Evolutionary conservation across 495 filamentous ascomycete species (phyloP).

Genomic region (Lichenothelia convexa): DNA sequence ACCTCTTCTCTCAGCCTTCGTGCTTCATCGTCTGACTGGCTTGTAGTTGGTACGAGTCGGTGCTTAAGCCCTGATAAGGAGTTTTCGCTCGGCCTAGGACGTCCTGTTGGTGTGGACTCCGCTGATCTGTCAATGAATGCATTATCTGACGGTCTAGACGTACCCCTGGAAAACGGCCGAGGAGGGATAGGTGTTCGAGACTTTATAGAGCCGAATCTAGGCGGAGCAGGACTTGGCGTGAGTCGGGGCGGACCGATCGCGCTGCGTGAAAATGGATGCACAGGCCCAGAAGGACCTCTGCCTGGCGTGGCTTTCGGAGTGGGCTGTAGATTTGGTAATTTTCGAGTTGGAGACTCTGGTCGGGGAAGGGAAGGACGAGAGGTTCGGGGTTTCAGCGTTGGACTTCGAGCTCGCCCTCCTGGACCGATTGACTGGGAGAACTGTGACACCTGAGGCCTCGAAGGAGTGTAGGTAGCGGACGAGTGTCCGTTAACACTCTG

Average conservation of each 20-base stretch:
- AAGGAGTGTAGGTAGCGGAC: constrained; percentile 34
- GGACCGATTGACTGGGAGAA: constrained; percentile 80
- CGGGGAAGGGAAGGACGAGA: constrained; percentile 63
- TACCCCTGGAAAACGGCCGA: constrained; percentile 22
- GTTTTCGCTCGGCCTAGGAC: constrained; percentile 31
- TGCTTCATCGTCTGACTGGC: constrained; percentile 38
- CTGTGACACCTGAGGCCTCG: constrained; percentile 41
- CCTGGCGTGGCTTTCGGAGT: constrained; percentile 33
- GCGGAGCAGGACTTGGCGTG: constrained; percentile 43
- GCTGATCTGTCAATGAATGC: constrained; percentile 18
- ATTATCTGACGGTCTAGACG: constrained; percentile 18
- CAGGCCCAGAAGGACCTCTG: constrained; percentile 34
- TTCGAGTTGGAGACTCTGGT: constrained; percentile 64
- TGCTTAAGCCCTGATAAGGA: constrained; percentile 22
- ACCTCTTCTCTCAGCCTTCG: not conserved
- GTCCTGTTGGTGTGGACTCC: constrained; percentile 38
- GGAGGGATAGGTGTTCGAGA: constrained; percentile 12
- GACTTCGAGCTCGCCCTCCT: constrained; percentile 45
- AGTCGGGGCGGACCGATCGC: constrained; percentile 28
- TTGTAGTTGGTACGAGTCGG: constrained; percentile 31
- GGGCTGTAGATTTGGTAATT: too few relatives aligned
- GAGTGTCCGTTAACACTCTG: constrained; percentile 17
- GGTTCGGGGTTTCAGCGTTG: constrained; percentile 48
- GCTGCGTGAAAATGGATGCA: constrained; percentile 27
- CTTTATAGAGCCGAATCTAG: constrained; percentile 38